Evolutionary conservation across 805 yeast genomes (phyloP).

Genomic region (Wilhelminamyces savonicus): DNA sequence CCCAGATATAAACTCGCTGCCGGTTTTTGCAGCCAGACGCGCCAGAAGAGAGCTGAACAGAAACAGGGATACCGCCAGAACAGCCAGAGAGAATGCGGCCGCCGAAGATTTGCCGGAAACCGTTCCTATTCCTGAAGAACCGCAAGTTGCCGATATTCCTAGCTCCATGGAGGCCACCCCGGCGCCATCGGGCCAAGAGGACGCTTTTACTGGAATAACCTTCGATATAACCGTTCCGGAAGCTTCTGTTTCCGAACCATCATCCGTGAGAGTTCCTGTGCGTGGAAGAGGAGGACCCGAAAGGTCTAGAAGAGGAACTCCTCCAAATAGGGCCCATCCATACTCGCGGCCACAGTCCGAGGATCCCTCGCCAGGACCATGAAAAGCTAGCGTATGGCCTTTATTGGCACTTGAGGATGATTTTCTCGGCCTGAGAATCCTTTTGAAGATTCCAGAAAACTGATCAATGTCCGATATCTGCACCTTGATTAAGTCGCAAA

Average conservation of each 20-base stretch:
- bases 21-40: conserved; percentile 2
- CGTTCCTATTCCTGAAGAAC: conserved; percentile 5
- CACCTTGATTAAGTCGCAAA: too few relatives aligned
- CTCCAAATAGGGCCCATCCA: conserved; percentile 13
- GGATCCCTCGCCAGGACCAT: too few relatives aligned
- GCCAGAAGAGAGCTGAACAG: conserved; percentile 1
- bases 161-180: not conserved
- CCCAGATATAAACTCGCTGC: conserved; percentile 2
- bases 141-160: conserved; percentile 1
- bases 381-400: too few relatives aligned
- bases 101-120: conserved; percentile 1
- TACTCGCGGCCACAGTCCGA: too few relatives aligned
- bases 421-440: too few relatives aligned
- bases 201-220: conserved; percentile 2
- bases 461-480: too few relatives aligned
- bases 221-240: not conserved
- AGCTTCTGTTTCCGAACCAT: not conserved
- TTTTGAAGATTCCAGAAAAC: too few relatives aligned
- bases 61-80: conserved; percentile 5
- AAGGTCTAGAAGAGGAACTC: conserved; percentile 8
- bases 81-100: conserved; percentile 6
- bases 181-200: conserved; percentile 1
- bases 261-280: too few relatives aligned
- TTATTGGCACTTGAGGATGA: too few relatives aligned
- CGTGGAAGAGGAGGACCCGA: conserved; percentile 15